Conservation (phyloP, 495 filamentous ascomycete genomes). For the Chaetomium fimeti region DNA sequence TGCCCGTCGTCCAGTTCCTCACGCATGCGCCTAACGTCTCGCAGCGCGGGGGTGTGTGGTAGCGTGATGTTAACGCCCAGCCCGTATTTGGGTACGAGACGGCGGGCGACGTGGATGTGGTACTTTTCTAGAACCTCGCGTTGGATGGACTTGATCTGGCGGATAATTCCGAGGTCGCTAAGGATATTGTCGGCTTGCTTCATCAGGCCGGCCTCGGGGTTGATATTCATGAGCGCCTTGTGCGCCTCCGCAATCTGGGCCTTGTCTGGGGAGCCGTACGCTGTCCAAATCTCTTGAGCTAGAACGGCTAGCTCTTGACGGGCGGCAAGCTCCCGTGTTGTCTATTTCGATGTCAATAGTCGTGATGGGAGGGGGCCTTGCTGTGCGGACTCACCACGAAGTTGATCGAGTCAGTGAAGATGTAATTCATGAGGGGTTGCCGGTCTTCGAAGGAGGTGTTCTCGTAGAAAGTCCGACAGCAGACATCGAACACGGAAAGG, state of each 20-base stretch:
- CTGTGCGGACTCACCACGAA: conserved; percentile 13
- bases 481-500: conserved; percentile 11
- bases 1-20: conserved; percentile 10
- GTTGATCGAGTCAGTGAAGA: conserved; percentile 21
- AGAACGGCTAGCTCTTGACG: conserved; percentile 16
- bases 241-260: conserved; percentile 23
- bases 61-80: not conserved
- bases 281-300: conserved; percentile 17
- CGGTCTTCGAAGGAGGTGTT: conserved; percentile 17
- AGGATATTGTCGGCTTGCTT: conserved; percentile 18
- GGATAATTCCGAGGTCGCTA: conserved; percentile 17
- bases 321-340: conserved; percentile 21
- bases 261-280: conserved; percentile 22
- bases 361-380: not conserved
- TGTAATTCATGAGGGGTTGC: conserved; percentile 22
- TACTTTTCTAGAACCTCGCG: conserved; percentile 23
- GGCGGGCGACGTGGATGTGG: conserved; percentile 19
- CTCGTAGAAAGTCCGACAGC: conserved; percentile 20
- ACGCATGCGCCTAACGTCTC: conserved; percentile 20
- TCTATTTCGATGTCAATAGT: not conserved
- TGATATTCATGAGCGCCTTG: conserved; percentile 19
- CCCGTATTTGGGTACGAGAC: conserved; percentile 16
- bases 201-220: conserved; percentile 18
- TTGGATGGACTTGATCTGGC: conserved; percentile 21
- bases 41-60: conserved; percentile 14